Conservation (phyloP, 148 eudicot species). For the Persicaria tinctoria region DNA sequence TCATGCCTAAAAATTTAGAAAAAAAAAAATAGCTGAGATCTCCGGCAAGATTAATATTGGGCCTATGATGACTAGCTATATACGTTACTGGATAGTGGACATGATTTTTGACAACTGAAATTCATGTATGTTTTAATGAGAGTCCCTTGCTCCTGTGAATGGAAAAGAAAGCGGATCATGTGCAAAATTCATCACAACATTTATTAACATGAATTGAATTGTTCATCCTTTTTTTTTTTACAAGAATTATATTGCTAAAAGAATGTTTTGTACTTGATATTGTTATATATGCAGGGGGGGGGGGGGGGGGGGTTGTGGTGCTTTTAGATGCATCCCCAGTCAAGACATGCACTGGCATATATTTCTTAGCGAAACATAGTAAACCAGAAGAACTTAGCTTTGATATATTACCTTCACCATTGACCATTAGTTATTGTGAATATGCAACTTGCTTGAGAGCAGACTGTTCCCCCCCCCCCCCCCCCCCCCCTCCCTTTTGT, state of each 20-base stretch:
- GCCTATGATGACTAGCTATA: not conserved
- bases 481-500: not conserved
- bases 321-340: not conserved
- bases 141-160: not conserved
- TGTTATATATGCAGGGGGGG: not conserved
- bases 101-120: not conserved
- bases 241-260: not conserved
- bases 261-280: not conserved
- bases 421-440: not conserved
- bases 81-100: not conserved
- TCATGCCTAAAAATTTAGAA: too few relatives aligned
- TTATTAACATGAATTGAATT: not conserved
- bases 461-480: not conserved
- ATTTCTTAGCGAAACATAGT: not conserved
- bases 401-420: not conserved
- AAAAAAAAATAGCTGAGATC: too few relatives aligned
- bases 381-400: not conserved
- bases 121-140: not conserved
- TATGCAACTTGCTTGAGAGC: not conserved
- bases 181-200: not conserved
- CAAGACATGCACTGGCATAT: not conserved
- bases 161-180: not conserved
- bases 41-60: too few relatives aligned
- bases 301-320: not conserved
- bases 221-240: not conserved